These are phyloP conservation scores for Leptographium flavum DNA, from an alignment of 2,329 filamentous ascomycete genomes.

Conservation along the genomic window DNA sequence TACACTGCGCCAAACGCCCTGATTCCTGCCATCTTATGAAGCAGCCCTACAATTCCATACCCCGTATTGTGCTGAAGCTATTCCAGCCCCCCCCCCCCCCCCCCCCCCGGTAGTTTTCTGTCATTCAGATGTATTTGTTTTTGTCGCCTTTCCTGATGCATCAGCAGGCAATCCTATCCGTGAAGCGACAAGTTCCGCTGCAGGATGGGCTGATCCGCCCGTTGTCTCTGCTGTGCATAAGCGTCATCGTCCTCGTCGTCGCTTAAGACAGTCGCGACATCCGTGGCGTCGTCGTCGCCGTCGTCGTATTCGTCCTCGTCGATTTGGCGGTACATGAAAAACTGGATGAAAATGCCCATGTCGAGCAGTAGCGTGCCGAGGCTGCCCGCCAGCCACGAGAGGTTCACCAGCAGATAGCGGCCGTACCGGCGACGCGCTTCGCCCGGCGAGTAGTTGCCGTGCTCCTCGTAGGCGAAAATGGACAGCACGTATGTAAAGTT, in stretches of 20 bases:
- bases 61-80: background rate
- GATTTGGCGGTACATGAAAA: slow-evolving; percentile 57
- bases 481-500: slow-evolving; percentile 88
- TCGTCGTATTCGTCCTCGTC: slow-evolving; percentile 11
- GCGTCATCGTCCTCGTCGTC: background rate
- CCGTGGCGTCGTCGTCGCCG: slow-evolving; percentile 16
- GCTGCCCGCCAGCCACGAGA: slow-evolving; percentile 82
- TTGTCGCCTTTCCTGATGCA: background rate
- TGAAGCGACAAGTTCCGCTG: slow-evolving; percentile 16
- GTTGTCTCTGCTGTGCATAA: background rate
- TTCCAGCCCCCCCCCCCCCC: background rate
- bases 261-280: slow-evolving; percentile 3
- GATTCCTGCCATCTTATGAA: background rate
- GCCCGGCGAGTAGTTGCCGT: slow-evolving; percentile 32
- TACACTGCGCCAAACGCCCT: background rate
- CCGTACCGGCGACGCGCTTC: slow-evolving; percentile 58
- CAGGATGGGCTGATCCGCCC: slow-evolving; percentile 25
- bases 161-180: background rate
- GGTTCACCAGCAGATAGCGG: slow-evolving; percentile 74
- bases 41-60: no score
- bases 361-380: slow-evolving; percentile 78
- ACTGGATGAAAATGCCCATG: slow-evolving; percentile 76
- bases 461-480: slow-evolving; percentile 79
- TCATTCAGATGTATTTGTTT: background rate
- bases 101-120: no score